These are phyloP conservation scores for Colletotrichum orbiculare DNA, from an alignment of 2,329 filamentous ascomycete species.

Conservation along the genomic window DNA sequence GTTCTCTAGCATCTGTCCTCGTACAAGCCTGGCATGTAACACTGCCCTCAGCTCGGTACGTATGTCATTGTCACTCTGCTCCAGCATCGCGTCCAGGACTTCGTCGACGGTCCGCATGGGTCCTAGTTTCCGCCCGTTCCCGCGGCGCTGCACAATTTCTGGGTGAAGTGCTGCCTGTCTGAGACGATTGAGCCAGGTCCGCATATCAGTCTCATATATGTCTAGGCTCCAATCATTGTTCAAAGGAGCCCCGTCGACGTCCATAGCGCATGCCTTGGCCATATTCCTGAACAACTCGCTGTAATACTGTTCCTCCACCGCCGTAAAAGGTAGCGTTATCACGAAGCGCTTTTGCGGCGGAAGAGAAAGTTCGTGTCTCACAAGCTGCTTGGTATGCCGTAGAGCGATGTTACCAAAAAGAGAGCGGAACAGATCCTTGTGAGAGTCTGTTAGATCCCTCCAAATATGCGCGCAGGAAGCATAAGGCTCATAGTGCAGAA, in stretches of 20 bases:
- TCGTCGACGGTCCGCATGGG: constrained; percentile 85
- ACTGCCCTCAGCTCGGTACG: constrained; percentile 76
- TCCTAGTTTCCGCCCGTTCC: constrained; percentile 70
- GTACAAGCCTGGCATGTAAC: constrained; percentile 71
- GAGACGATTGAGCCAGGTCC: constrained; percentile 79
- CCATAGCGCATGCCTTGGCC: constrained; percentile 75
- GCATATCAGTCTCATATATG: constrained; percentile 77
- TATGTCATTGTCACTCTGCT: constrained; percentile 78
- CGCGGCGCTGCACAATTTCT: constrained; percentile 74
- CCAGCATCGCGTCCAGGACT: constrained; percentile 91
- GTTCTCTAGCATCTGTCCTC: constrained; percentile 84
- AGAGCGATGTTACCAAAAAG: constrained; percentile 80
- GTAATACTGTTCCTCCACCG: constrained; percentile 93
- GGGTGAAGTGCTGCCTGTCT: constrained; percentile 89
- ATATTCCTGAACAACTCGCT: constrained; percentile 79
- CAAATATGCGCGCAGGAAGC: constrained; percentile 73
- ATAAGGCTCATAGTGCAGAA: constrained; percentile 83
- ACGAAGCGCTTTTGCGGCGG: constrained; percentile 88
- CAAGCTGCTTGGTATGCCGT: constrained; percentile 85
- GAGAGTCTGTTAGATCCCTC: constrained; percentile 70
- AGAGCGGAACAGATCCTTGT: constrained; percentile 72
- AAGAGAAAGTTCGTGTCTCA: constrained; percentile 81
- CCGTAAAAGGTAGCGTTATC: constrained; percentile 89
- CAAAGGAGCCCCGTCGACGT: constrained; percentile 71
- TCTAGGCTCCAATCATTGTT: constrained; percentile 73